Evolutionary conservation across 257 asterid species (phyloP), one percentile per base, ranked within the genome.

Genomic region (Jacaranda copaia): DNA sequence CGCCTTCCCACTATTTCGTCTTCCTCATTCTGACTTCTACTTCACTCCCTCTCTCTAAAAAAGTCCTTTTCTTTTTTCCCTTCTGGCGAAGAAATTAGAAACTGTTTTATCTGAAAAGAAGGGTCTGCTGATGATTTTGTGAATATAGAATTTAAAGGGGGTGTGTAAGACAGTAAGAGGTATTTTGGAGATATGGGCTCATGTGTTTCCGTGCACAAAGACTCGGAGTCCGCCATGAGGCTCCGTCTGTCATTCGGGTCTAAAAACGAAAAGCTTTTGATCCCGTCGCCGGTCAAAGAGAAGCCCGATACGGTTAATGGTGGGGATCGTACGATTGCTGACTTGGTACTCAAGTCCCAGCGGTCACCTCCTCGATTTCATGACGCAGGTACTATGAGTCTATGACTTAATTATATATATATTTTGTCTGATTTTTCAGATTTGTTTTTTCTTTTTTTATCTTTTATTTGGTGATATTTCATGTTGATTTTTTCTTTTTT

Each of bases 231-330:
- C 40, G 77, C 78, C 63, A 55, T 75, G 78, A 89, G 85, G 82
- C 53, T 84, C 65, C 84, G 79, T 12, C 51, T 87, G 16, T 81
- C 88, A 53, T 42, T 84, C 61, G 87, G 84, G 70, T 86, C 89
- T 2, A 81, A 86, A 57, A 84, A 74, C 35, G 89, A 87, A 48
- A 78, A 85, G 76, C 67, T 79, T 52, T 25, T 87, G 55, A 85
- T 76, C 56, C 92, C 93, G 1, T 85, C 96, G 57, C 91, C 91
- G 55, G 85, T 84, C 81, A 92, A 89, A 72, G 84, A 70, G 15
- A 79, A 74, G n/a, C 32, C 84, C 62, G 76, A 68, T 13, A 19
- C 68, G 77, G 85, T 81, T 85, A 81, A 61, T 83, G 82, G 1
- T 3, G 76, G 68, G 60, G 78, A 68, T 66, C 55, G 52, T 65